Conservation (phyloP, 345 rosid species). For the Iberis pinnata region DNA sequence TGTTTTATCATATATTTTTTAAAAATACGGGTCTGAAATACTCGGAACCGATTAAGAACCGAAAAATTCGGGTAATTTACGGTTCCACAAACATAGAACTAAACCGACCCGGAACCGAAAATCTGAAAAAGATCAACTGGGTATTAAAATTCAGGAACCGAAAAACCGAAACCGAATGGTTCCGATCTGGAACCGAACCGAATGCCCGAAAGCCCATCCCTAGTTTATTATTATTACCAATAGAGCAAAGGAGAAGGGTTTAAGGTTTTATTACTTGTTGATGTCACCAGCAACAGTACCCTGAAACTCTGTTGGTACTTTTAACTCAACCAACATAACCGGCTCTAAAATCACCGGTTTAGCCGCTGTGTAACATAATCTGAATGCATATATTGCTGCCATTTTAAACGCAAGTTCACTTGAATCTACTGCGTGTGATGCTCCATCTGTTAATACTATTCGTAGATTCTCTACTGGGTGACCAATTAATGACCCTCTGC, state of each 20-base stretch:
- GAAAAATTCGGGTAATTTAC: too few relatives aligned
- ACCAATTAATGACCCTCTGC: conserved; percentile 91
- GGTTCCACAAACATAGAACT: too few relatives aligned
- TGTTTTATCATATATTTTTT: too few relatives aligned
- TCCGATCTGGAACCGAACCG: too few relatives aligned
- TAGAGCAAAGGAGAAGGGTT: neutral
- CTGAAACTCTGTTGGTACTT: conserved; percentile 94
- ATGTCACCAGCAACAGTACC: conserved; percentile 95
- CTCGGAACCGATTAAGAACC: too few relatives aligned
- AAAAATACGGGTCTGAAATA: too few relatives aligned
- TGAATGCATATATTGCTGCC: conserved; percentile 94
- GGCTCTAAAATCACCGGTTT: conserved; percentile 94
- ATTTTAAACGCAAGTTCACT: conserved; percentile 97
- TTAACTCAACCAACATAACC: conserved; percentile 89
- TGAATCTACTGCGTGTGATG: conserved; percentile 92
- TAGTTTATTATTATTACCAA: too few relatives aligned
- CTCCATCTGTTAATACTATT: conserved; percentile 82
- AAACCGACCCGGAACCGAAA: too few relatives aligned
- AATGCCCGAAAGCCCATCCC: too few relatives aligned
- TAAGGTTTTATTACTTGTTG: conserved; percentile 64
- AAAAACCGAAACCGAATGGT: too few relatives aligned
- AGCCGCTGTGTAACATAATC: conserved; percentile 88
- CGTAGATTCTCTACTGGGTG: conserved; percentile 93
- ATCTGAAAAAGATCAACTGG: too few relatives aligned
- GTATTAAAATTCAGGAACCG: neutral